Conservation (phyloP, 768 basidiomycete species). For the Russula foetens region DNA sequence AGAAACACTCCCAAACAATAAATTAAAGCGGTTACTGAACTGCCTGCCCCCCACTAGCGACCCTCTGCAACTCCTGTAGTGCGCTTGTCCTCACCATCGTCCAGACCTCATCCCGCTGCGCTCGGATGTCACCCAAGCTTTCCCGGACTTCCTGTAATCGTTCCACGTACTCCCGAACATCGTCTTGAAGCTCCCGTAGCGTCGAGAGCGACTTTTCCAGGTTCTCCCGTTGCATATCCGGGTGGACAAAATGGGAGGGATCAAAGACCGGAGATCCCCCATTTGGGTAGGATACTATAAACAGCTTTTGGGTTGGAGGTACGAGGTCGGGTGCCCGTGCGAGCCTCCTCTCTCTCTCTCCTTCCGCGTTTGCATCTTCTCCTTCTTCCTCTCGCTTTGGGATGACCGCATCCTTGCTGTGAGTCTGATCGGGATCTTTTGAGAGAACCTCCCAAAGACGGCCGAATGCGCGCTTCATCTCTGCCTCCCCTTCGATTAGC, state of each 20-base stretch:
- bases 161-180: slow-evolving; percentile 81
- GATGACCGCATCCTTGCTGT: slow-evolving; percentile 36
- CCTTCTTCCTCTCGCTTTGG: slow-evolving; percentile 65
- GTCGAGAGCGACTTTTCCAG: slow-evolving; percentile 69
- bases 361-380: slow-evolving; percentile 30
- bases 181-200: slow-evolving; percentile 76
- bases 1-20: neutral
- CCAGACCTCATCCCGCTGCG: slow-evolving; percentile 71
- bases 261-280: slow-evolving; percentile 43
- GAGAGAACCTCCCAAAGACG: slow-evolving; percentile 75
- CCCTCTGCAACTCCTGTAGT: slow-evolving; percentile 65
- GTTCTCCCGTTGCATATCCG: slow-evolving; percentile 58
- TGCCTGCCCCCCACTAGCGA: slow-evolving; percentile 30
- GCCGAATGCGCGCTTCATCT: slow-evolving; percentile 65
- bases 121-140: slow-evolving; percentile 63
- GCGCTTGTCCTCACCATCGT: slow-evolving; percentile 65
- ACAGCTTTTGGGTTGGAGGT: slow-evolving; percentile 57
- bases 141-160: slow-evolving; percentile 79
- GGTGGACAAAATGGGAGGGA: slow-evolving; percentile 53
- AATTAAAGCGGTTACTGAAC: neutral
- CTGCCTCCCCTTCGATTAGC: slow-evolving; percentile 76
- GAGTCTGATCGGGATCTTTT: slow-evolving; percentile 48
- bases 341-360: slow-evolving; percentile 36
- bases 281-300: slow-evolving; percentile 45
- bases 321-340: slow-evolving; percentile 60